Evolutionary conservation across 495 filamentous ascomycete genomes (phyloP), one percentile per base, ranked within the genome.

Genomic region (Umbilicaria muhlenbergii): DNA sequence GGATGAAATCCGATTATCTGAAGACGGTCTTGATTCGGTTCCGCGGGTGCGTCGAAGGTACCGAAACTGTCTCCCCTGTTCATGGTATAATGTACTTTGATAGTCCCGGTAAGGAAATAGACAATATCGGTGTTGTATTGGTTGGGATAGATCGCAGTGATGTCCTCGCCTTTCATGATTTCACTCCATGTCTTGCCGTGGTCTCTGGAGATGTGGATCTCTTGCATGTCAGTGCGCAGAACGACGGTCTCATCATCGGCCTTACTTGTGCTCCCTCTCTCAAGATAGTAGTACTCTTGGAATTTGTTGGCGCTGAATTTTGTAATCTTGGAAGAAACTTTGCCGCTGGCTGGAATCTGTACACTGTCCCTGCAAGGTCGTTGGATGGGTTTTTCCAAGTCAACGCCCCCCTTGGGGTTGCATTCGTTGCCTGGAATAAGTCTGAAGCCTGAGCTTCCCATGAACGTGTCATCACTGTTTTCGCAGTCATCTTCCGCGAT

Each of bases 401-500:
- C 53, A 24, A 59, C 56, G 37, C 66, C 69, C 21, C 58, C 70
- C 31, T 56, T 48, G 18, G 38, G 42, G 48, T 80, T 71, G 62
- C 91, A 98, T 15, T 69, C 70, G 58, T 98, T 88, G 3, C 91
- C 92, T 10, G 89, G 88, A 41, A 98, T 95, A 54, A 85, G 72
- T 42, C 88, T 76, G 68, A 83, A 98, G 19, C 91, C 91, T 21
- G 89, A 94, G 5, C 78, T 78, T 13, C 82, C 91, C 64, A 64
- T 79, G 58, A 81, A 96, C 11, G 59, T 91, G 21, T 80, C 79
- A 21, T 69, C 64, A 16, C 65, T 66, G 0, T 74, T 62, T 52
- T 78, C 73, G 62, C 91, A 98, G 17, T 67, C 59, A 2, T 69
- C 80, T 34, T 77, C 67, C 3, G 77, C 73, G 3, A 66, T 52